Evolutionary conservation across 805 yeast genomes (phyloP), one percentile per base, ranked within the genome.

Genomic region (Kluyveromyces dobzhanskii): DNA sequence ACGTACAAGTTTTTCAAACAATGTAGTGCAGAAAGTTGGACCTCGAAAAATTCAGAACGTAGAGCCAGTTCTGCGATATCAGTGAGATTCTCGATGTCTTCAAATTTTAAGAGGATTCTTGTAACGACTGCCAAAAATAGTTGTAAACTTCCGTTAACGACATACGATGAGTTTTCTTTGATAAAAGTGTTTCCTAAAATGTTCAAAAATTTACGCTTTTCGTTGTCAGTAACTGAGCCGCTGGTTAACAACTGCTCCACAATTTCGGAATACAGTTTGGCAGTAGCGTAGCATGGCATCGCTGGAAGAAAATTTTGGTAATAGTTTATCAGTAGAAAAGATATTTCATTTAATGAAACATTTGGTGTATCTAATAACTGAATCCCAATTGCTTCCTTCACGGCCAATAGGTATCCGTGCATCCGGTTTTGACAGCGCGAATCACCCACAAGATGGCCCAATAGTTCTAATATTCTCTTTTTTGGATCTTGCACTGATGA

Each of bases 371-470:
- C 11, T 5, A 37, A 19, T 29, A 34, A 17, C 25, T 30, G 34
- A 23, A 32, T 29, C 14, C 17, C 13, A 14, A 35, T 3, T 32
- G 44, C 27, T 51, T 50, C 6, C 14, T 61, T 64, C 6, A 75
- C 47, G 0, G 81, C 77, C 29, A 81, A 45, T 3, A 79, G 49
- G 13, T 56, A 50, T 1, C 94, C 95, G 56, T 85, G 94, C 0
- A 69, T 45, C 31, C 56, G 53, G 46, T 80, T 79, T 37, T 68
- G 72, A 23, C 58, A 41, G 0, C 32, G 19, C 2, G 43, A 35
- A 1, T 59, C 39, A 12, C 17, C n/a, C 7, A 17, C 12, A n/a
- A 57, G 46, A 13, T 44, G 40, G 0, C 37, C 29, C 10, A 66
- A 32, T 7, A 71, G 46, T 0, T 39, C 26, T 3, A 35, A 24